A percentile compares a stretch with the other conserved stretches of the same genome.
These are phyloP conservation scores for Trichomonascaceae sp. DNA, from an alignment of 1,139 yeast genomes.

Conservation along the genomic window DNA sequence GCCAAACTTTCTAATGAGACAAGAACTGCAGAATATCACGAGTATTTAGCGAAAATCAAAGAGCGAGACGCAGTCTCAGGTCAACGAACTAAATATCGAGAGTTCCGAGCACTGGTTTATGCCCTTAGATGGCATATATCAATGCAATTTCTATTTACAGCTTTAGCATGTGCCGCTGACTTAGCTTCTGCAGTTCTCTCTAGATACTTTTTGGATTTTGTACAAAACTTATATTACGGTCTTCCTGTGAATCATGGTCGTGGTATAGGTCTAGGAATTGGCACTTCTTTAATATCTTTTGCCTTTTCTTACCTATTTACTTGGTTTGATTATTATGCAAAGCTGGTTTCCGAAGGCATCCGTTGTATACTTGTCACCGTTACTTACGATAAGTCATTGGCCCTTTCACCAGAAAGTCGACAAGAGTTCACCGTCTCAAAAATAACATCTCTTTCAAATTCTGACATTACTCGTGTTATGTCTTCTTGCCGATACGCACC, in stretches of 20 bases:
- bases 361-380: slow-evolving; percentile 12
- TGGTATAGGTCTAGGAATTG: slow-evolving; percentile 14
- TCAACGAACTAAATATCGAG: slow-evolving; percentile 6
- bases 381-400: slow-evolving; percentile 10
- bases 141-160: slow-evolving; percentile 1
- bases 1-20: slow-evolving; percentile 3
- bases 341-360: slow-evolving; percentile 10
- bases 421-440: slow-evolving; percentile 12
- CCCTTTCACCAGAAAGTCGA: slow-evolving; percentile 11
- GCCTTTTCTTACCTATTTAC: slow-evolving; percentile 8
- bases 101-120: slow-evolving; percentile 9
- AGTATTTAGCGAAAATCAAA: not conserved
- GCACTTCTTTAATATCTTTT: slow-evolving; percentile 7
- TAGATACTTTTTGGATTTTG: slow-evolving; percentile 8
- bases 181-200: slow-evolving; percentile 11
- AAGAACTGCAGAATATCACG: slow-evolving; percentile 1
- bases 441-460: slow-evolving; percentile 12
- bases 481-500: slow-evolving; percentile 10
- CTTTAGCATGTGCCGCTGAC: not conserved
- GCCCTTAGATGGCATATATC: slow-evolving; percentile 8
- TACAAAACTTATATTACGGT: slow-evolving; percentile 11
- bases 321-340: slow-evolving; percentile 11
- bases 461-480: slow-evolving; percentile 14
- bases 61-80: slow-evolving; percentile 1
- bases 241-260: slow-evolving; percentile 10